A percentile compares a stretch with the other conserved stretches of the same genome.
phyloP scores from a whole-genome alignment of 2,329 filamentous ascomycete genomes.

The Neurospora sp. region DNA sequence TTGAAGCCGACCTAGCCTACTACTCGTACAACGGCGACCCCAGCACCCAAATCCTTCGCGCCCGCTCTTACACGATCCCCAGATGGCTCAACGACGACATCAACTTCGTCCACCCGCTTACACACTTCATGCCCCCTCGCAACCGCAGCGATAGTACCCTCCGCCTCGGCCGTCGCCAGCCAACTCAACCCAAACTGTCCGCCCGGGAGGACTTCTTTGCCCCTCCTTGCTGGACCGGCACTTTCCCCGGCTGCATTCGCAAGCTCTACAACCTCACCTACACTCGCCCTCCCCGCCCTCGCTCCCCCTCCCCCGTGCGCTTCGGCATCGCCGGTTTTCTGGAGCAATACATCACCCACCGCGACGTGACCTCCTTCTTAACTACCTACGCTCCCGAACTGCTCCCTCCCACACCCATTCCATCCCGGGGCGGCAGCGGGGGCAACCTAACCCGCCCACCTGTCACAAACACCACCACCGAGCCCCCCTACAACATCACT shows the following conservation, averaged over 20 bases:
- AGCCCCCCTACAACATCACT: constrained; percentile 21
- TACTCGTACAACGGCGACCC: constrained; percentile 30
- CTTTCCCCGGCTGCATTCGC: constrained; percentile 31
- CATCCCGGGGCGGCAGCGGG: background rate
- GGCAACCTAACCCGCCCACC: background rate
- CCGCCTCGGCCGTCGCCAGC: background rate
- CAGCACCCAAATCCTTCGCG: constrained; percentile 28
- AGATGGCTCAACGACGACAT: constrained; percentile 27
- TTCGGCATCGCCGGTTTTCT: constrained; percentile 41
- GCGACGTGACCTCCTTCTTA: constrained; percentile 32
- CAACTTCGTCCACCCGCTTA: constrained; percentile 37
- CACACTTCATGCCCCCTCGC: constrained; percentile 38
- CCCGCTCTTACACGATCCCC: constrained; percentile 35
- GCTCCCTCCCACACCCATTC: constrained; percentile 8
- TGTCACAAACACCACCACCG: background rate
- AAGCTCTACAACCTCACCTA: constrained; percentile 37
- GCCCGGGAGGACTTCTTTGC: constrained; percentile 8
- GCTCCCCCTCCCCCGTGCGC: constrained; percentile 24
- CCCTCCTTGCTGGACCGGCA: constrained; percentile 22
- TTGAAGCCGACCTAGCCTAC: constrained; percentile 30
- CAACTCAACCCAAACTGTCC: constrained; percentile 6
- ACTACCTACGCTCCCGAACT: constrained; percentile 25
- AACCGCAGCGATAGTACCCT: constrained; percentile 10
- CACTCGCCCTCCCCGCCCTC: constrained; percentile 13
- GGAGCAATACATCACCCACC: constrained; percentile 35